phyloP scores from a whole-genome alignment of 1,284 basidiomycete species.

The Tilletia walkeri region DNA sequence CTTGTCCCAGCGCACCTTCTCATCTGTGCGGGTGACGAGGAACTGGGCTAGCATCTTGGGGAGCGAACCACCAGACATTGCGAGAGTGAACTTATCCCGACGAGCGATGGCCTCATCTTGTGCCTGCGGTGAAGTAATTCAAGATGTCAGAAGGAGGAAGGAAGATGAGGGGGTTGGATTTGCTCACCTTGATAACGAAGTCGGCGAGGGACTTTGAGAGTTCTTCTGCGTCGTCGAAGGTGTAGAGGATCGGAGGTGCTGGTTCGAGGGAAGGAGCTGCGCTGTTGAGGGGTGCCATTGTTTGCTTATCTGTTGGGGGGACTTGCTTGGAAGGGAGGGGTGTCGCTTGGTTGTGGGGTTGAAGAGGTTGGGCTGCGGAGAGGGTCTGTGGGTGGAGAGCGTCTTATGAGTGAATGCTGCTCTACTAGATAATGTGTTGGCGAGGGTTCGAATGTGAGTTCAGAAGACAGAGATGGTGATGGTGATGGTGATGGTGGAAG shows the following conservation, averaged over 20 bases:
- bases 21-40: slow-evolving; percentile 68
- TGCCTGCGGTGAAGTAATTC: slow-evolving; percentile 56
- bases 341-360: background rate
- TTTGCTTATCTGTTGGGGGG: background rate
- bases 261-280: slow-evolving; percentile 56
- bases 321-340: background rate
- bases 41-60: slow-evolving; percentile 74
- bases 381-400: background rate
- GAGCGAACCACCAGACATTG: slow-evolving; percentile 87
- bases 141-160: background rate
- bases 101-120: slow-evolving; percentile 86
- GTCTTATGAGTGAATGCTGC: background rate
- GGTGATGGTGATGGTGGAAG: no score
- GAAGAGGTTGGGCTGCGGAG: background rate
- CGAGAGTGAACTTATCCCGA: slow-evolving; percentile 84
- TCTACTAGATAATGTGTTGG: no score
- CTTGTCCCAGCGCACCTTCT: slow-evolving; percentile 83
- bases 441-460: no score
- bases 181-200: slow-evolving; percentile 70
- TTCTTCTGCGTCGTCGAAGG: slow-evolving; percentile 64
- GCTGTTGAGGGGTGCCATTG: slow-evolving; percentile 17
- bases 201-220: slow-evolving; percentile 67
- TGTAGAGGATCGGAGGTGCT: slow-evolving; percentile 68
- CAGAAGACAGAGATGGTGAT: no score
- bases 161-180: background rate